Evolutionary conservation across 495 filamentous ascomycete species (phyloP), one percentile per base, ranked within the genome.

Genomic region (Symbiotaphrina buchneri): DNA sequence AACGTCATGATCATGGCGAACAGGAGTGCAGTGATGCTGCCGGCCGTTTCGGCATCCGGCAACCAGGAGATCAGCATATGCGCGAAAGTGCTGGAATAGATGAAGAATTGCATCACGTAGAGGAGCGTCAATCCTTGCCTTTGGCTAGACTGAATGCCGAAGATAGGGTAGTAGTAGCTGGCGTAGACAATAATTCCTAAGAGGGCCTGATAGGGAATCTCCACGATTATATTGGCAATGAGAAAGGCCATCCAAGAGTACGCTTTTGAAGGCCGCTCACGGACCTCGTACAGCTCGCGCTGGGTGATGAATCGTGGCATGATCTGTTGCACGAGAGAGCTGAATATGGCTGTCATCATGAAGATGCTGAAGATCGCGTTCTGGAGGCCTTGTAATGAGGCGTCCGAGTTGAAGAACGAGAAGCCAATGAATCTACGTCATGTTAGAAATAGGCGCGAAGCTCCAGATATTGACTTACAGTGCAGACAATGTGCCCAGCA

Each of bases 341-440:
- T 18, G 15, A 20, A 30, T 8, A 20, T 15, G 14, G 22, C 13
- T n/a, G 22, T 30, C 2, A 30, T 17, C 33, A 30, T 30, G 10
- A 33, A 30, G 8, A 30, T 11, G 21, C 16, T 30, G 30, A 30
- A 20, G 26, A 30, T 30, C n/a, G n/a, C n/a, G 45, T 90, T 87
- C 43, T 84, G 78, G 11, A 91, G 62, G 23, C 79, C 82, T 47
- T 87, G 77, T 2, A 72, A 49, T 11, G 61, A 65, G 45, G 69
- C 75, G 18, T 63, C 53, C 5, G 76, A 63, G 13, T 68, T 59
- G 63, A 65, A 82, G 54, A 94, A 91, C 15, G 78, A 78, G 50
- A 94, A 84, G 8, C 81, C 81, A 45, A 84, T 82, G 54, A 90
- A 90, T 3, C 91, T 53, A 1, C 62, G 64, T 37, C 71, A 7